These are phyloP conservation scores for Mucor sp. DNA, from an alignment of 371 early-diverging fungal genomes.

Conservation along the genomic window DNA sequence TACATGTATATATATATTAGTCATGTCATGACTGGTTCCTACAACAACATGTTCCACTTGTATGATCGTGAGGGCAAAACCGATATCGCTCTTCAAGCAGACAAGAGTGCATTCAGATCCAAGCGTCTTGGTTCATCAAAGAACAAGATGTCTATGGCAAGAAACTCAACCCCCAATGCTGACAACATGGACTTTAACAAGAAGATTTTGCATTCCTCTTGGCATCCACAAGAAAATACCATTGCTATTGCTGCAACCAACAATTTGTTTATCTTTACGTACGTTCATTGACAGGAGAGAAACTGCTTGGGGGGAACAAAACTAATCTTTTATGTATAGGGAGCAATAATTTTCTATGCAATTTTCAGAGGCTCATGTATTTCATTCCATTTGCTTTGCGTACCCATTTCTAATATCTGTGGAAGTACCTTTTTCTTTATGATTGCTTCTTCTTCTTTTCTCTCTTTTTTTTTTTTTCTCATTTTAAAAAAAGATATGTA, in stretches of 20 bases:
- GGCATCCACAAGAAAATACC: constrained; percentile 98
- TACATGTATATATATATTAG: no score
- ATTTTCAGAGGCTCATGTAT: not conserved
- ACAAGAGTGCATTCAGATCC: constrained; percentile 95
- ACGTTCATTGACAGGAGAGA: constrained; percentile 25
- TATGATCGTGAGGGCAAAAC: constrained; percentile 72
- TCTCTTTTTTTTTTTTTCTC: not conserved
- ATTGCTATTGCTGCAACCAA: constrained; percentile 98
- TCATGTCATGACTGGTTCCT: constrained; percentile 88
- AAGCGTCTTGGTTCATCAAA: constrained; percentile 73
- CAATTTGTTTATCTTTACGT: constrained; percentile 96
- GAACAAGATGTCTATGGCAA: constrained; percentile 46
- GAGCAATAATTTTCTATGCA: not conserved
- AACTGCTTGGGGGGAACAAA: no score
- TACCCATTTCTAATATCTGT: no score
- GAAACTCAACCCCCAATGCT: constrained; percentile 66
- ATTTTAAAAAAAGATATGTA: not conserved
- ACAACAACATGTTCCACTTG: constrained; percentile 94
- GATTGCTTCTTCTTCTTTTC: no score
- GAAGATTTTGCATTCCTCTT: constrained; percentile 97
- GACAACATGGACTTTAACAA: constrained; percentile 91
- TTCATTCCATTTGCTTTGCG: not conserved
- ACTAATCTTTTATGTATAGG: not conserved
- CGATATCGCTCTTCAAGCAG: constrained; percentile 92
- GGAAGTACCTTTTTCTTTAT: no score